Conservation (phyloP, 1,284 basidiomycete species). For the Fomitopsis betulina region DNA sequence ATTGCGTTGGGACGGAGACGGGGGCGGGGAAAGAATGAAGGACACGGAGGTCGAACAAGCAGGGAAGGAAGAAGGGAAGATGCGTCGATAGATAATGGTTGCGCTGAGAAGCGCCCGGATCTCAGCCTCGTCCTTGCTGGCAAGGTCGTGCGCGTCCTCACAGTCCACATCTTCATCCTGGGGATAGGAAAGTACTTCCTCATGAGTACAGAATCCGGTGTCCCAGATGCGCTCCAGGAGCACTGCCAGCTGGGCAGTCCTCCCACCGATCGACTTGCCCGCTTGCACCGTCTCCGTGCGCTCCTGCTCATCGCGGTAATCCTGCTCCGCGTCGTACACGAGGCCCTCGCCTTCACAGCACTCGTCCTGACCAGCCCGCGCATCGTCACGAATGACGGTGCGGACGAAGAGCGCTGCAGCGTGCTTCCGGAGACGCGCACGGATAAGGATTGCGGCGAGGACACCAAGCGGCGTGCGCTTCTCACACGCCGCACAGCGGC, state of each 20-base stretch:
- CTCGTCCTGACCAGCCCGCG: slow-evolving; percentile 10
- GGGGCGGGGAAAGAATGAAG: slow-evolving; percentile 51
- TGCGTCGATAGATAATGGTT: slow-evolving; percentile 49
- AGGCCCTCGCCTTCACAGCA: slow-evolving; percentile 22
- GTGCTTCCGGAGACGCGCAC: slow-evolving; percentile 45
- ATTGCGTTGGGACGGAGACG: slow-evolving; percentile 44
- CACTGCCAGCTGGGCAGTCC: slow-evolving; percentile 46
- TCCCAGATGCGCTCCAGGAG: slow-evolving; percentile 52
- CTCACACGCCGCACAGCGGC: slow-evolving; percentile 28
- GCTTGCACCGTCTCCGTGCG: slow-evolving; percentile 47
- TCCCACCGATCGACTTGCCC: slow-evolving; percentile 56
- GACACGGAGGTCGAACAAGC: slow-evolving; percentile 28
- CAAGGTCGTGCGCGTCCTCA: slow-evolving; percentile 32
- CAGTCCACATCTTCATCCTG: slow-evolving; percentile 20
- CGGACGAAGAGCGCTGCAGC: slow-evolving; percentile 48
- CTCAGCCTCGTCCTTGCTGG: slow-evolving; percentile 33
- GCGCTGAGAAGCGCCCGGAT: slow-evolving; percentile 50
- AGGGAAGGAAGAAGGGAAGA: slow-evolving; percentile 45
- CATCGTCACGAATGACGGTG: slow-evolving; percentile 33
- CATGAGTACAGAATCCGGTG: slow-evolving; percentile 25
- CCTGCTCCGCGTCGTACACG: slow-evolving; percentile 32
- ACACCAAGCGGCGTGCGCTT: slow-evolving; percentile 42
- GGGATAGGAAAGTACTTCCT: slow-evolving; percentile 22
- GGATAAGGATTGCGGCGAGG: slow-evolving; percentile 45
- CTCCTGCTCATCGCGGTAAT: slow-evolving; percentile 31